phyloP scores from a whole-genome alignment of 805 yeast genomes.

The Starmerella khaoyaiensis region DNA sequence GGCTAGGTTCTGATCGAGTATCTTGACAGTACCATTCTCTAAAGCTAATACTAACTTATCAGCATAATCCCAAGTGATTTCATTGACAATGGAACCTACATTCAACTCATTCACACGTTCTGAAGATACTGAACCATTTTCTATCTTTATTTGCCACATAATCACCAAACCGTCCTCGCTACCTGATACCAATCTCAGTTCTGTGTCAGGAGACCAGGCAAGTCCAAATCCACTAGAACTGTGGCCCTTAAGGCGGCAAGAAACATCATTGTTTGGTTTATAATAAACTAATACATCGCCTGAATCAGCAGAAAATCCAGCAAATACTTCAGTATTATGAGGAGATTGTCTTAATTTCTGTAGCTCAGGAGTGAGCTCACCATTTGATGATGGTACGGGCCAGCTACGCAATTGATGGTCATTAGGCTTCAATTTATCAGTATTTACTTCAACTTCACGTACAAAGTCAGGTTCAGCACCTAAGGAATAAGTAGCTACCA shows the following conservation, averaged over 20 bases:
- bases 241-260: constrained; percentile 30
- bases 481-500: constrained; percentile 17
- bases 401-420: constrained; percentile 9
- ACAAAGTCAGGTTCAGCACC: constrained; percentile 16
- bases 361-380: constrained; percentile 4
- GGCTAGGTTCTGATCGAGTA: constrained; percentile 40
- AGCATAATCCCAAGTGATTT: constrained; percentile 44
- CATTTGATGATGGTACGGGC: constrained; percentile 5
- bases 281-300: constrained; percentile 12
- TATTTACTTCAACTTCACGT: constrained; percentile 15
- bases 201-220: constrained; percentile 40
- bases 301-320: constrained; percentile 10
- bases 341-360: constrained; percentile 14
- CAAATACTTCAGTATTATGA: constrained; percentile 7
- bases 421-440: constrained; percentile 7
- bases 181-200: constrained; percentile 41
- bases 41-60: constrained; percentile 53
- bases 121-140: background rate
- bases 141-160: constrained; percentile 45
- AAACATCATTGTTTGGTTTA: background rate
- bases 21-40: constrained; percentile 50
- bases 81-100: constrained; percentile 46
- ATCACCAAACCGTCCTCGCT: constrained; percentile 57
- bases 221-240: constrained; percentile 57
- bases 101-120: background rate